Evolutionary conservation across 805 yeast species (phyloP), one percentile per base, ranked within the genome.

Genomic region (Nakazawaea anatomiae): DNA sequence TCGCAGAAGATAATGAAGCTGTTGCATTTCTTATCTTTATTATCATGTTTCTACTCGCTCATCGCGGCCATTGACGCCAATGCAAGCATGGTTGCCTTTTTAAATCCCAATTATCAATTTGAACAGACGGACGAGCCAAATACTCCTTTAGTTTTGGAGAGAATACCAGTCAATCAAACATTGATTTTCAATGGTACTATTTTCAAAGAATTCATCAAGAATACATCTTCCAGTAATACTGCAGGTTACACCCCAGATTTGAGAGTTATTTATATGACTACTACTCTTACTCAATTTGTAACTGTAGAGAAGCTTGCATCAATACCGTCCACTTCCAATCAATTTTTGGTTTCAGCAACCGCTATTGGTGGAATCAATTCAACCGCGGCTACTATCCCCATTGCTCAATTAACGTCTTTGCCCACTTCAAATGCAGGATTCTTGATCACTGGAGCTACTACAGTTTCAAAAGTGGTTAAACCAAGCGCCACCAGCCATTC

Each of bases 61-160:
- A 6, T 38, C 14, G 10, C 40, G 11, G 46, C 46, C 4, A 14
- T n/a, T 43, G 39, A 43, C 12, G 39, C 32, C 9, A 27, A n/a
- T 28, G 9, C 12, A 28, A 36, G 36, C 14, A 7, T 14, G 6
- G 30, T 40, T 18, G 11, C 42, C n/a, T 48, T 32, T 25, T 39
- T 48, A 35, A 31, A 48, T 43, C 51, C 51, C 10, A 30, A 42
- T 30, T 48, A 48, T 43, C 51, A 48, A 48, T 48, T 48, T 38
- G 47, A 48, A 31, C 51, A 48, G 9, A 6, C 36, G 27, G 36
- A 42, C 27, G 50, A 47, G 10, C 8, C 28, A 9, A 28, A 27
- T 14, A 36, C 29, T 14, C 34, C 6, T 5, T 42, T 47, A 38
- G 38, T 47, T 10, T 35, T 47, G 30, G 50, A 47, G 14, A 42